These are phyloP conservation scores for Scheffersomyces segobiensis DNA, from an alignment of 1,139 yeast genomes.

Conservation along the genomic window DNA sequence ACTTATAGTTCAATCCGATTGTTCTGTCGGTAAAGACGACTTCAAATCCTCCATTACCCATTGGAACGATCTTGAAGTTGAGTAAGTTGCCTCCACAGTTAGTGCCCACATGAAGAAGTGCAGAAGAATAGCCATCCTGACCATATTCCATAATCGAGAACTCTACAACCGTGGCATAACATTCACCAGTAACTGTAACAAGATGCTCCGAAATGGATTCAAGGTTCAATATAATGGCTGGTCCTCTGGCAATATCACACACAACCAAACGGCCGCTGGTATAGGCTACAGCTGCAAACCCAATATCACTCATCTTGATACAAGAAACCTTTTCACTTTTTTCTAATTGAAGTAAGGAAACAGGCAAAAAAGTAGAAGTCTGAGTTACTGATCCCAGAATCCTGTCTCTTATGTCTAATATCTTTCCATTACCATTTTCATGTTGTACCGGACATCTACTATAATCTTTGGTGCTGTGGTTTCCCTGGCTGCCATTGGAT, in stretches of 20 bases:
- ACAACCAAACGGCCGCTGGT: slow-evolving; percentile 72
- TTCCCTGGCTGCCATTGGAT: slow-evolving; percentile 8
- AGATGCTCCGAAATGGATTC: slow-evolving; percentile 44
- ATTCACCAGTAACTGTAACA: slow-evolving; percentile 35
- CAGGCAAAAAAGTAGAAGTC: slow-evolving; percentile 61
- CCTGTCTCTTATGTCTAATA: slow-evolving; percentile 32
- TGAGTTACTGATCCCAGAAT: slow-evolving; percentile 34
- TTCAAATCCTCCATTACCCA: slow-evolving; percentile 64
- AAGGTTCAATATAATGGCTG: slow-evolving; percentile 65
- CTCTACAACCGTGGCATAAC: slow-evolving; percentile 61
- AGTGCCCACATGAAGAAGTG: slow-evolving; percentile 77
- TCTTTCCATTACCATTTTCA: slow-evolving; percentile 35
- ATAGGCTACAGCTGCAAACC: slow-evolving; percentile 84
- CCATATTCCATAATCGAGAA: slow-evolving; percentile 71
- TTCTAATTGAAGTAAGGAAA: slow-evolving; percentile 45
- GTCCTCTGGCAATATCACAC: slow-evolving; percentile 78
- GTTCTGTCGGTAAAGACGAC: slow-evolving; percentile 57
- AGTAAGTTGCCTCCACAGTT: slow-evolving; percentile 69
- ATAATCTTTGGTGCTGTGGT: slow-evolving; percentile 25
- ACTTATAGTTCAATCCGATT: slow-evolving; percentile 39
- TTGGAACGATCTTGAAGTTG: slow-evolving; percentile 69
- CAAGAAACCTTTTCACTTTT: slow-evolving; percentile 51
- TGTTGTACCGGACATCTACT: slow-evolving; percentile 33
- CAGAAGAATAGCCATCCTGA: slow-evolving; percentile 68
- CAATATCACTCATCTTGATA: slow-evolving; percentile 69